Base-by-base conservation (phyloP, 2,329 filamentous ascomycete species). In the Cladophialophora carrionii region DNA sequence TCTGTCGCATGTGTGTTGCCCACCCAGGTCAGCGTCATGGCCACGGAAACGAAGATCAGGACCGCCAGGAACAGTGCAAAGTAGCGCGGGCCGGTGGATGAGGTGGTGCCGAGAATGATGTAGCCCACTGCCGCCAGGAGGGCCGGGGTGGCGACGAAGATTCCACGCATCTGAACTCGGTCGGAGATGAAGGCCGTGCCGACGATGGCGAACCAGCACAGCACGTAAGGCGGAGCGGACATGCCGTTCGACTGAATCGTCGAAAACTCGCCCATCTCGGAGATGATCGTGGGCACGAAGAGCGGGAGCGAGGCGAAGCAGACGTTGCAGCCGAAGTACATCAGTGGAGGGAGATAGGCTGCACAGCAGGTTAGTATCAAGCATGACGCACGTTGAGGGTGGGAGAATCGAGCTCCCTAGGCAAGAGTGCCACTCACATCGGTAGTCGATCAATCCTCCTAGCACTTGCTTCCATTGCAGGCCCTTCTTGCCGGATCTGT, bases 11-110 rank as follows among this genome's bases (percentile, higher is more conserved):
- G 69, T 6, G 66, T 69, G 54, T 78, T 84, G 2, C 88, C 75
- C 0, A 89, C 88, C 75, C 89, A 90, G 0, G 89, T 88, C 46
- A 92, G 83, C 7, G 88, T 87, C 69, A 90, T 89, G 4, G 86
- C 85, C 31, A 91, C 86, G 71, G 84, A 85, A 0, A 88, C 85
- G 53, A 92, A 88, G 34, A 91, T 84, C 22, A 87, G 86, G 0
- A 86, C 83, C 3, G 86, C 85, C 9, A 84, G 72, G 73, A 83
- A 85, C 1, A 83, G 79, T 5, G 81, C 82, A 53, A 80, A 77
- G 70, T 86, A 86, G n/a, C 82, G 78, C 3, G 79, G 78, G 3
- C 76, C 80, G 1, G 81, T 79, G 2, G 71, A 84, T 22, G 78
- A 78, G 24, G 83, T 83, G 0, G 84, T 81, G 1, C 87, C 87